Percentiles rank a stretch among this genome's conserved stretches.
phyloP scores from a whole-genome alignment of 2,329 filamentous ascomycete species.

The Huntiella bhutanensis region DNA sequence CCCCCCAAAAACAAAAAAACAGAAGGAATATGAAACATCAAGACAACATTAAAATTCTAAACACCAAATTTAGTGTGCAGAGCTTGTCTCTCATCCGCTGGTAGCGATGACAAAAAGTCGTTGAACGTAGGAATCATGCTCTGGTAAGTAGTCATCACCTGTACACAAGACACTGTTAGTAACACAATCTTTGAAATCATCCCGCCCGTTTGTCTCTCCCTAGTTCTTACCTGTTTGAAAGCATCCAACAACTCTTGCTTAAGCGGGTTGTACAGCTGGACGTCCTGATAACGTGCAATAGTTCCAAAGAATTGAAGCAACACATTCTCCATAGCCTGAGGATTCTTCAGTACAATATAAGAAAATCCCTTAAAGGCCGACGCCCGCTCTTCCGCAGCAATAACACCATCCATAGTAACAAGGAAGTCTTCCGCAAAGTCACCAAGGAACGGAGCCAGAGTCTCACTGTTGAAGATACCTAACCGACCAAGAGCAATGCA shows the following conservation, averaged over 20 bases:
- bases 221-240: constrained; percentile 51
- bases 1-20: constrained; percentile 4
- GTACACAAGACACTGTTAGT: constrained; percentile 5
- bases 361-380: constrained; percentile 86
- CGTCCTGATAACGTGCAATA: constrained; percentile 60
- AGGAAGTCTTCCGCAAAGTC: constrained; percentile 73
- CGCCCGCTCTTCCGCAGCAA: constrained; percentile 82
- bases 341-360: constrained; percentile 66
- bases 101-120: constrained; percentile 33
- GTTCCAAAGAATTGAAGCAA: constrained; percentile 65
- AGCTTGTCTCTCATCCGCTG: constrained; percentile 29
- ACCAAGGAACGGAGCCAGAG: constrained; percentile 59
- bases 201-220: too few species aligned
- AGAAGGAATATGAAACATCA: neutral
- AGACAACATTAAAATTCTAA: constrained; percentile 12
- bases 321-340: constrained; percentile 76
- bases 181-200: constrained; percentile 7
- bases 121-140: constrained; percentile 40
- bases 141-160: constrained; percentile 37
- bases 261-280: constrained; percentile 37
- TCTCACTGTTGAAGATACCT: constrained; percentile 57
- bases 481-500: constrained; percentile 81
- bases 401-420: constrained; percentile 61
- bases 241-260: constrained; percentile 49
- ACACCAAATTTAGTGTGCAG: constrained; percentile 30